Percentiles rank a stretch among this genome's conserved stretches.
These are phyloP conservation scores for Ogataea salicorniae DNA, from an alignment of 805 yeast species.

Conservation along the genomic window DNA sequence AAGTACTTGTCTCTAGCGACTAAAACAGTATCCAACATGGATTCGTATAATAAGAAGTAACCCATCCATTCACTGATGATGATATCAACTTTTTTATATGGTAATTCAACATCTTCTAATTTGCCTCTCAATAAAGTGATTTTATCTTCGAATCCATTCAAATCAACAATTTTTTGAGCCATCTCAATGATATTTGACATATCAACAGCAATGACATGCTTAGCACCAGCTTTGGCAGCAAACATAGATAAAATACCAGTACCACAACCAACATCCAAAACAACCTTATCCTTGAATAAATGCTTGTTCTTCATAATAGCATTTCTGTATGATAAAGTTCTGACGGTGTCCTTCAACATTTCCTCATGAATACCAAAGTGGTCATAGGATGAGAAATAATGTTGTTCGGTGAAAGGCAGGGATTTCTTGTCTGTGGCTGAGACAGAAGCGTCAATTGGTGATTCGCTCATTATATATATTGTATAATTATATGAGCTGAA, in stretches of 20 bases:
- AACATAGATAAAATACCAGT: conserved; percentile 97
- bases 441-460: neutral
- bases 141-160: conserved; percentile 80
- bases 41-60: conserved; percentile 88
- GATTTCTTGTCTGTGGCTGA: conserved; percentile 59
- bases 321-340: conserved; percentile 87
- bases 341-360: conserved; percentile 92
- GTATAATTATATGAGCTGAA: neutral
- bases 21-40: conserved; percentile 95
- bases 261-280: conserved; percentile 97
- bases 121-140: conserved; percentile 89
- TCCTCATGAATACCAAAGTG: conserved; percentile 98
- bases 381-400: conserved; percentile 91
- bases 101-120: conserved; percentile 85
- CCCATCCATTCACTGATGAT: conserved; percentile 99
- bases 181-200: conserved; percentile 94
- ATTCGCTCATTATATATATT: neutral
- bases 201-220: conserved; percentile 95
- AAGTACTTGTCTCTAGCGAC: conserved; percentile 90
- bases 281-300: conserved; percentile 87
- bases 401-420: conserved; percentile 78
- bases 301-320: conserved; percentile 89
- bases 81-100: conserved; percentile 86
- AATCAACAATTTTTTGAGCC: conserved; percentile 83
- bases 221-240: conserved; percentile 98